Percentiles rank a stretch among this genome's conserved stretches.
Evolutionary conservation across 148 eudicot genomes (phyloP).

Genomic region (Fagopyrum tataricum): DNA sequence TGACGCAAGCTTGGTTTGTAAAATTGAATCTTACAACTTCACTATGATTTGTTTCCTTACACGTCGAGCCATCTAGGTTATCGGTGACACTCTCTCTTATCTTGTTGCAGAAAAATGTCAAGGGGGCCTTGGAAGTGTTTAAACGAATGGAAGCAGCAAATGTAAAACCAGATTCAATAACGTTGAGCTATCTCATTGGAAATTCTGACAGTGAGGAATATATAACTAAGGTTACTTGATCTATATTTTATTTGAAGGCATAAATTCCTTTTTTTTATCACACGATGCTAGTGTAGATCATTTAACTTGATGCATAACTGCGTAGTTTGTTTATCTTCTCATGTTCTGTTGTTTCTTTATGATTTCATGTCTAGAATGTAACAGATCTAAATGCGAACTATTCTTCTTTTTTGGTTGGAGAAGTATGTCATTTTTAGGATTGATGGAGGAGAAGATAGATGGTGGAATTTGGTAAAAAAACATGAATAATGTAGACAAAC

Average conservation of each 20-base stretch:
- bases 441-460: background rate
- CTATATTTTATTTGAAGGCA: background rate
- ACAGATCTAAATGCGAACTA: background rate
- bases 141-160: conserved; percentile 59
- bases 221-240: conserved; percentile 48
- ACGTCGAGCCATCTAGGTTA: background rate
- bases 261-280: background rate
- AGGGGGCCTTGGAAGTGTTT: conserved; percentile 46
- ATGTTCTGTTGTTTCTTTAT: background rate
- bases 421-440: background rate
- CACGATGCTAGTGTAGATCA: background rate
- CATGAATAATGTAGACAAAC: background rate
- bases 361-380: background rate
- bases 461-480: background rate
- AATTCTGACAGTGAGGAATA: conserved; percentile 53
- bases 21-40: background rate
- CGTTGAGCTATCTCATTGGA: conserved; percentile 65
- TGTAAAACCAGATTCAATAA: conserved; percentile 69
- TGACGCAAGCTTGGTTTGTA: background rate
- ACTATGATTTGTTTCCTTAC: background rate
- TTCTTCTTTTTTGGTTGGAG: background rate
- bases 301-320: background rate
- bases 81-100: conserved; percentile 7
- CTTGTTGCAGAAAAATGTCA: conserved; percentile 56
- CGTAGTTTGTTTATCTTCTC: background rate